Evolutionary conservation across 164 flowering plant species (phyloP), one percentile per base, ranked within the genome.

Genomic region (Taxillus chinensis): DNA sequence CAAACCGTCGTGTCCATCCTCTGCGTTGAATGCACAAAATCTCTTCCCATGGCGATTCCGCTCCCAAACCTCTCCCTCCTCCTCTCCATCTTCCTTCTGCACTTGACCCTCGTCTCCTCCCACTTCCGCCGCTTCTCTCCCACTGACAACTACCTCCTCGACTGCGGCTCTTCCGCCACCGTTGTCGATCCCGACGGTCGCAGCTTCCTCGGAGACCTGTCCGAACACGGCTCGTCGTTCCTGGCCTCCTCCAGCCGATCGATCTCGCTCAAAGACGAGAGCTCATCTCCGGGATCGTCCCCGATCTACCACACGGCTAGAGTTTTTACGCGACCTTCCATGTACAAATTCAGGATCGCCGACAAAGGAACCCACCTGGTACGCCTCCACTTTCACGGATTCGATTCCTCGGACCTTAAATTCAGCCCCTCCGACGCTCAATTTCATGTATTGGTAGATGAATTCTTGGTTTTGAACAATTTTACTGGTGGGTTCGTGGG

Each of bases 351-450:
- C 65, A 17, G 57, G 27, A 72, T 87, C 76, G 67, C 62, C 16
- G 71, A 80, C 9, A 69, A 56, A 63, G 96, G 96, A 7, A 76
- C 79, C 5, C 90, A 86, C 71, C 67, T 81, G 84, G 74, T 93
- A 63, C 92, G 99, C 48, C 78, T 93, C 60, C 93, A 93, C 72
- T 89, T 93, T 59, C 71, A 65, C 15, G 78, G 71, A 5, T 77
- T 86, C 17, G 62, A 68, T 60, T 79, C 78, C 6, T 5, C 57
- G 2, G 61, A 57, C 4, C 27, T 2, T 27, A 27, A 27, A 27
- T 71, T 48, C 55, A 70, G 78, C 58, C 57, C 70, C 2, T 8
- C 11, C 4, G 61, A 65, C 50, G 80, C 83, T 58, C 64, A 57
- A 39, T 93, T 90, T 68, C 79, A 79, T 55, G 96, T 93, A 56